Percentiles rank a stretch among this genome's conserved stretches.
Conservation (phyloP, 2,329 filamentous ascomycete species). For the Triangularia verruculosa region DNA sequence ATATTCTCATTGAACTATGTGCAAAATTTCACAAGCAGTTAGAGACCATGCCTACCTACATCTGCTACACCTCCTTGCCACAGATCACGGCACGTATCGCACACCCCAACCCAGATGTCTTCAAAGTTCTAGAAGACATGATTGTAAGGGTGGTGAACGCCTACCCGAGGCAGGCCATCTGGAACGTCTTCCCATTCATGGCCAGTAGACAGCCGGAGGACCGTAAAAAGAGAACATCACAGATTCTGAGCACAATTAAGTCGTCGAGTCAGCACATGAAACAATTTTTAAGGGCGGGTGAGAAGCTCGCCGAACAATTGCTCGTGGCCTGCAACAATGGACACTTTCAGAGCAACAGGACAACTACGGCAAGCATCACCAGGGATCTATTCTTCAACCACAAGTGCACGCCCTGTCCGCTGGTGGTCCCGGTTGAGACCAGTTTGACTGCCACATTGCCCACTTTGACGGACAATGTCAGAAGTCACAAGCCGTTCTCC, state of each 20-base stretch:
- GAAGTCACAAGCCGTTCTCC: slow-evolving; percentile 82
- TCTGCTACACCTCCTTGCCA: slow-evolving; percentile 79
- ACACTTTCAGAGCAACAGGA: slow-evolving; percentile 66
- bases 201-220: slow-evolving; percentile 72
- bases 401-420: slow-evolving; percentile 73
- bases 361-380: slow-evolving; percentile 67
- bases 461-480: slow-evolving; percentile 65
- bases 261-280: slow-evolving; percentile 57
- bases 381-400: slow-evolving; percentile 80
- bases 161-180: slow-evolving; percentile 89
- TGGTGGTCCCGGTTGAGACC: slow-evolving; percentile 86
- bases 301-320: slow-evolving; percentile 79
- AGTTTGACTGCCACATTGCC: slow-evolving; percentile 82
- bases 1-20: slow-evolving; percentile 68
- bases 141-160: slow-evolving; percentile 80
- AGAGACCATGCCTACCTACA: slow-evolving; percentile 65
- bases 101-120: slow-evolving; percentile 76
- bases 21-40: slow-evolving; percentile 77
- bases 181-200: slow-evolving; percentile 84
- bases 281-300: slow-evolving; percentile 70
- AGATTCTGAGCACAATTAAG: slow-evolving; percentile 49
- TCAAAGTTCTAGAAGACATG: slow-evolving; percentile 71
- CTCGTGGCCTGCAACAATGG: slow-evolving; percentile 77
- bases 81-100: slow-evolving; percentile 96
- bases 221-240: slow-evolving; percentile 53